phyloP scores from a whole-genome alignment of 2,329 filamentous ascomycete genomes.

The Aspergillus sojae region DNA sequence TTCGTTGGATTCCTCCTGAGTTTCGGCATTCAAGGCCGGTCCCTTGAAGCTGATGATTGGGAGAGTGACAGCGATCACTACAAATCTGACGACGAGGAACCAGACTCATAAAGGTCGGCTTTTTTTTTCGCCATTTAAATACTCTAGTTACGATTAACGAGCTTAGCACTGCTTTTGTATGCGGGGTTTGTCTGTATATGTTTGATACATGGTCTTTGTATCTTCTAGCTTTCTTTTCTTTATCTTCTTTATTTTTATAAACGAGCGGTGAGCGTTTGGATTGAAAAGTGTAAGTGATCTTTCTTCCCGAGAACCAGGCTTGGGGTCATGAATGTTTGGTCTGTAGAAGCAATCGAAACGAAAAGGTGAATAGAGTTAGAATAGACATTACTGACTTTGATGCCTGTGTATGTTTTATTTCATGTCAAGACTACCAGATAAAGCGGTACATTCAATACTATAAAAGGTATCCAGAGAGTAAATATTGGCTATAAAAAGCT shows the following conservation, averaged over 20 bases:
- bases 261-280: neutral
- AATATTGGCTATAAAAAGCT: neutral
- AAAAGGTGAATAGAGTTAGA: neutral
- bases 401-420: neutral
- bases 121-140: neutral
- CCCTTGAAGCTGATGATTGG: conserved; percentile 62
- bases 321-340: neutral
- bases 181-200: neutral
- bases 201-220: neutral
- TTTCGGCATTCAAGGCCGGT: conserved; percentile 71
- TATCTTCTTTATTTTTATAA: neutral
- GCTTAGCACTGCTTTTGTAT: neutral
- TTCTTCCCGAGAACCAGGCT: neutral
- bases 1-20: conserved; percentile 79
- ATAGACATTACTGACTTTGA: neutral
- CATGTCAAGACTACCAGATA: neutral
- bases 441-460: too few species aligned
- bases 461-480: neutral
- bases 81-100: conserved; percentile 51
- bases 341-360: neutral
- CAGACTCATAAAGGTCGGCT: neutral
- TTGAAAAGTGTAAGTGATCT: neutral
- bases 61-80: conserved; percentile 45
- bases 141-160: conserved; percentile 1
- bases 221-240: neutral